These are phyloP conservation scores for Grigorovia humatica DNA, from an alignment of 805 yeast genomes.

Conservation along the genomic window DNA sequence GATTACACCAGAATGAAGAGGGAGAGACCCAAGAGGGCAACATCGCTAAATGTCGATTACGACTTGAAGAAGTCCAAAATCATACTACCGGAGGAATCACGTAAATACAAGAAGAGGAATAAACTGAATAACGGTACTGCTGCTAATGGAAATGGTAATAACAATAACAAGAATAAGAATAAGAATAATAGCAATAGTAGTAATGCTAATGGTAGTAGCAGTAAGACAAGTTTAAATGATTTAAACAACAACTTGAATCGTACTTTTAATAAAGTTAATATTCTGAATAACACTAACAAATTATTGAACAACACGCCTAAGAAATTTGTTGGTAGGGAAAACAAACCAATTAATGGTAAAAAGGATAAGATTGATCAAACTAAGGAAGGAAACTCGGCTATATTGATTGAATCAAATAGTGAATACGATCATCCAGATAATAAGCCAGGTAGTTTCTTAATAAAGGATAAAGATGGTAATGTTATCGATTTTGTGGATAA, in stretches of 20 bases:
- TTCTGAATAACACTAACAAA: too few relatives aligned
- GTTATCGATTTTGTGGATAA: neutral
- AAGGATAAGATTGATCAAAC: neutral
- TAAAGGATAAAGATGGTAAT: neutral
- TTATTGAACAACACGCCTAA: neutral
- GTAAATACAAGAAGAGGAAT: neutral
- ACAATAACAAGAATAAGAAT: neutral
- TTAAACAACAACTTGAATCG: too few relatives aligned
- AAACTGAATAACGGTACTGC: neutral
- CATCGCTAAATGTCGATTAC: slow-evolving; percentile 25
- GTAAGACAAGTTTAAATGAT: neutral
- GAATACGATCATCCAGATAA: too few relatives aligned
- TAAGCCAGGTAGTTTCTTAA: too few relatives aligned
- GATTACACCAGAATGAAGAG: neutral
- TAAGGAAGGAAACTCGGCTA: neutral
- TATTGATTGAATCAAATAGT: too few relatives aligned
- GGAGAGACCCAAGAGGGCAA: slow-evolving; percentile 21
- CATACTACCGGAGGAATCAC: slow-evolving; percentile 17
- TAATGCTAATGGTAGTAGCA: neutral
- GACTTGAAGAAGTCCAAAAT: slow-evolving; percentile 25
- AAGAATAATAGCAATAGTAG: neutral
- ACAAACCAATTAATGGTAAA: neutral
- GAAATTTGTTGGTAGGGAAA: neutral
- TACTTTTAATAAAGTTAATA: too few relatives aligned
- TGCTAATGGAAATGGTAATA: neutral